phyloP scores from a whole-genome alignment of 768 basidiomycete species.

The Xanthoconium stramineum region DNA sequence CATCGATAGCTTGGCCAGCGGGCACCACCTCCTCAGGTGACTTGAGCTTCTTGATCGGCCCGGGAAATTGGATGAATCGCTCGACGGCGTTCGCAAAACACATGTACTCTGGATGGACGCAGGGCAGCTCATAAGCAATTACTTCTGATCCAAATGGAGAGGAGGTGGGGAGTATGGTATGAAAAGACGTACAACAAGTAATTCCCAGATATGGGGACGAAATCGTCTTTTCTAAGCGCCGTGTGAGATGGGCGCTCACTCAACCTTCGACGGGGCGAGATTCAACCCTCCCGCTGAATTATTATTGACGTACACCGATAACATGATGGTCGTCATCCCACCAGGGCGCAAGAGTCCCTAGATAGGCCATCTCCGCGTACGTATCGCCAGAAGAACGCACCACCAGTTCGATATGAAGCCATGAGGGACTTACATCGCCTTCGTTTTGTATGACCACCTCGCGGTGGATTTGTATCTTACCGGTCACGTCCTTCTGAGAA shows the following conservation, averaged over 20 bases:
- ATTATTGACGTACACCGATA: conserved; percentile 54
- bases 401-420: conserved; percentile 58
- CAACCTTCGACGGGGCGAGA: conserved; percentile 42
- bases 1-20: conserved; percentile 48
- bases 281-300: conserved; percentile 53
- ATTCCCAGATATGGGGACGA: conserved; percentile 59
- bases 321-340: conserved; percentile 41
- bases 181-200: conserved; percentile 57
- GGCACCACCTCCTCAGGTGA: conserved; percentile 48
- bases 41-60: conserved; percentile 53
- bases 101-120: conserved; percentile 53
- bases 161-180: neutral
- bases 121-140: conserved; percentile 1
- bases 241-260: conserved; percentile 68
- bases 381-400: conserved; percentile 34
- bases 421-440: conserved; percentile 52
- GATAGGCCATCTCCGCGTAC: conserved; percentile 3
- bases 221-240: conserved; percentile 69
- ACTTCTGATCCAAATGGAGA: conserved; percentile 6
- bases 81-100: conserved; percentile 68
- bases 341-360: conserved; percentile 66
- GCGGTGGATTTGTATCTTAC: conserved; percentile 48
- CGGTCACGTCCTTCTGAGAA: neutral
- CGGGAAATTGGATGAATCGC: conserved; percentile 57
- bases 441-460: conserved; percentile 50